Evolutionary conservation across 108 stramenopile species (phyloP), one percentile per base, ranked within the genome.

Genomic region (Cylindrotheca closterium): DNA sequence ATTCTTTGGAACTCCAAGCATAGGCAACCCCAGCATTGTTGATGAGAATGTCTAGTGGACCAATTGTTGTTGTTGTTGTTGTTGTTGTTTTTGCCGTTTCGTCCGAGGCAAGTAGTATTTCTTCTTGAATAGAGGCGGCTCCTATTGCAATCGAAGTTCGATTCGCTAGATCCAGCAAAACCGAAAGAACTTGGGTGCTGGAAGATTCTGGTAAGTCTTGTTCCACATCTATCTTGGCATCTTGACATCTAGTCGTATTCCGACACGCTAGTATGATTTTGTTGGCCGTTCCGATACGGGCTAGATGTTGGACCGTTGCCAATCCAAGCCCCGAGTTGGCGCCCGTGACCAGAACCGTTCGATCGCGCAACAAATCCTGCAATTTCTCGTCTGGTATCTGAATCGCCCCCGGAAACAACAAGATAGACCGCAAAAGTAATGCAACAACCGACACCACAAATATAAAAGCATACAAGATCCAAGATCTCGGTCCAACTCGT

Each of bases 261-360:
- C 61, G 27, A 30, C 61, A 62, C 18, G 61, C 61, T 12, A 62
- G 27, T 27, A 62, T 47, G 29, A 62, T 49, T 5, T 7, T 49
- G 10, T 49, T 48, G 61, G 47, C 24, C 17, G 48, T 49, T 3
- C 61, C 26, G 7, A 15, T 5, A 7, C 18, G 47, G 10, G 19
- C 61, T 4, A 62, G 26, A 49, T 49, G 61, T 30, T 50, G 17
- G 26, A 68, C 67, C 15, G 67, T 58, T 1, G 28, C 57, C 24
- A 50, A 58, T 15, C 67, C 67, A 7, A 68, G 47, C 19, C 67
- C 67, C 48, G 52, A 55, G 30, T 58, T 68, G 47, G 67, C 67
- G 8, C 67, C 67, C 4, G 67, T 68, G 18, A 68, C 34, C 25
- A 58, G 47, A 55, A 66, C 22, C 12, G 65, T 10, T 42, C 7